Percentiles rank a stretch among this genome's conserved stretches.
phyloP scores from a whole-genome alignment of 2,329 filamentous ascomycete genomes.

The Coniochaeta sp. region DNA sequence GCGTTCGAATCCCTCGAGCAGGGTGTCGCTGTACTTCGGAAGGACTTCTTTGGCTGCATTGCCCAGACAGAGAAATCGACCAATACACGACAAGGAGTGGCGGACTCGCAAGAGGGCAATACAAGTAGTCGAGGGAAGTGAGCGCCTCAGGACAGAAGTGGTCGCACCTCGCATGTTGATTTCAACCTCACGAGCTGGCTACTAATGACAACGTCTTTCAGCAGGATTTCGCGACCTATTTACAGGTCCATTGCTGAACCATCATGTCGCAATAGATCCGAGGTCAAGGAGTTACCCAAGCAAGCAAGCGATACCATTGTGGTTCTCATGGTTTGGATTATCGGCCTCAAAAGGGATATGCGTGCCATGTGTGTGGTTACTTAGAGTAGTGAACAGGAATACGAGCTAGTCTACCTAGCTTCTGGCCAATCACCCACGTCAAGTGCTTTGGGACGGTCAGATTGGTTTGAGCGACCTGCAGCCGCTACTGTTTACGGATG shows the following conservation, averaged over 20 bases:
- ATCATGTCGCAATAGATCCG: background rate
- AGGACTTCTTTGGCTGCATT: background rate
- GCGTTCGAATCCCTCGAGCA: background rate
- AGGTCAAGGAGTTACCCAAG: too few species aligned
- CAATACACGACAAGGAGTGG: background rate
- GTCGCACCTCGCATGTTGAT: background rate
- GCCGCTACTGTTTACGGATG: background rate
- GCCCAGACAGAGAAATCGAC: background rate
- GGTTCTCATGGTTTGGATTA: too few species aligned
- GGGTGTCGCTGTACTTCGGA: background rate
- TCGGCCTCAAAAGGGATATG: too few species aligned
- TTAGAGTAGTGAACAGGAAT: background rate
- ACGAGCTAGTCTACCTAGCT: background rate
- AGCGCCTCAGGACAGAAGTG: background rate
- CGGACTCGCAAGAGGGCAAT: background rate
- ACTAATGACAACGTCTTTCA: background rate
- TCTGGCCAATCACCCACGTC: background rate
- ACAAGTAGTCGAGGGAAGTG: background rate
- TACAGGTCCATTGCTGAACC: background rate
- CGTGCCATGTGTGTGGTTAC: too few species aligned
- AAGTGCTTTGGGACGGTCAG: background rate
- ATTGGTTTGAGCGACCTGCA: background rate
- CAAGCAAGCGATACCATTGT: too few species aligned
- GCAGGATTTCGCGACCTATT: background rate
- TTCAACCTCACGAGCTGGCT: background rate